phyloP scores from a whole-genome alignment of 2,329 filamentous ascomycete species.

The Pseudonectria foliicola region DNA sequence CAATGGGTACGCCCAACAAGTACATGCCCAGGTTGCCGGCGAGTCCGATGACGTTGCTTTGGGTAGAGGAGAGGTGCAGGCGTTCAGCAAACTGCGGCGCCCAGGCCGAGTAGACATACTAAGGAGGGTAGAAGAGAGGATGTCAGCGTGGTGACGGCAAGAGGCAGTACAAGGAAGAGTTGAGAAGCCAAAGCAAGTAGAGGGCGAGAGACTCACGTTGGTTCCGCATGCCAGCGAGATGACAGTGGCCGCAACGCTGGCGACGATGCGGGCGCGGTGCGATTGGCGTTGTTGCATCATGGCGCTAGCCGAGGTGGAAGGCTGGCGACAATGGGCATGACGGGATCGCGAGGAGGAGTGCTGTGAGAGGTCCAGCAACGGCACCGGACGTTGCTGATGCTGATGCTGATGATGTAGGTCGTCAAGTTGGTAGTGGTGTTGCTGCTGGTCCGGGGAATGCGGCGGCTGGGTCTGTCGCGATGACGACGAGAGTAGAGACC shows the following conservation, averaged over 20 bases:
- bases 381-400: too few relatives aligned
- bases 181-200: not conserved
- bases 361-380: not conserved
- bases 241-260: slow-evolving; percentile 75
- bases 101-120: slow-evolving; percentile 99
- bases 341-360: not conserved
- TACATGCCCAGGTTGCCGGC: slow-evolving; percentile 92
- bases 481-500: too few relatives aligned
- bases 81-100: slow-evolving; percentile 88
- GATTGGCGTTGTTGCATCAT: slow-evolving; percentile 31
- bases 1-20: slow-evolving; percentile 78
- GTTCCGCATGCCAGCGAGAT: slow-evolving; percentile 88
- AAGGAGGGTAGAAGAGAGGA: slow-evolving; percentile 11
- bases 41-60: slow-evolving; percentile 86
- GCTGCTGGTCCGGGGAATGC: too few relatives aligned
- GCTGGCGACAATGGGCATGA: slow-evolving; percentile 1
- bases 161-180: not conserved
- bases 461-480: too few relatives aligned
- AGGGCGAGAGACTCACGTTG: slow-evolving; percentile 54
- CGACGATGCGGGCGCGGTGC: slow-evolving; percentile 64
- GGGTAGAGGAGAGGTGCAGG: slow-evolving; percentile 80
- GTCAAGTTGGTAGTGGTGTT: too few relatives aligned
- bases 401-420: too few relatives aligned
- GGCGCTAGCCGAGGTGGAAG: not conserved
- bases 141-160: not conserved